Evolutionary conservation across 495 filamentous ascomycete species (phyloP), one percentile per base, ranked within the genome.

Genomic region (Barbatosphaeria neglecta): DNA sequence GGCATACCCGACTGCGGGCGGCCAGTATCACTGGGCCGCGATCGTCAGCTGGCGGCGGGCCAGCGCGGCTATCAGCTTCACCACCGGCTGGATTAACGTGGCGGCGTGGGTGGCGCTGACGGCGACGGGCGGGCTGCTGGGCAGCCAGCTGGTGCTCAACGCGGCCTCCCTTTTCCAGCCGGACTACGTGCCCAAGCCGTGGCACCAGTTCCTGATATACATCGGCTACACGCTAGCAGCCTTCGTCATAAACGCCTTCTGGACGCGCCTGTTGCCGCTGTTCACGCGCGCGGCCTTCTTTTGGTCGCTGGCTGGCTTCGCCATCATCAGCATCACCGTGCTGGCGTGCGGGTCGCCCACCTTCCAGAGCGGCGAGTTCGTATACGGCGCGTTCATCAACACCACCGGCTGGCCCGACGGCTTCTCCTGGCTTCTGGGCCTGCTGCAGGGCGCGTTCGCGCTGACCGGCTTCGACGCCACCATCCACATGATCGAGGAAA

Each of bases 131-230:
- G 58, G 58, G 4, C 33, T 64, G 28, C 46, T 64, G 10, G 58
- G 58, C 6, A 64, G 61, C 51, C 56, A 54, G 17, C 56, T 64
- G 13, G 50, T 64, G 37, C 40, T 61, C 22, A 51, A 52, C 44
- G 42, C 41, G 4, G 55, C 62, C 27, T 43, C 45, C 41, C 51
- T 65, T 5, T 48, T 60, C 35, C 54, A 61, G 18, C 22, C 50
- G 2, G 51, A 53, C 17, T 87, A 81, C 54, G 58, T 62, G 16
- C 50, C 75, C 9, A 50, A 83, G 49, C 53, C 74, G 15, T 86
- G 82, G 82, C 84, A 88, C 54, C 81, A 85, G 51, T 84, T 90
- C 56, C 60, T 86, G 16, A 76, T 87, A 22, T 87, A 87, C 57
- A 70, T 84, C 44, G 80, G 52, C 1, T 83, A 81, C 53, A 83